Conservation (phyloP, 2,329 filamentous ascomycete genomes). For the Botryotinia narcissicola region DNA sequence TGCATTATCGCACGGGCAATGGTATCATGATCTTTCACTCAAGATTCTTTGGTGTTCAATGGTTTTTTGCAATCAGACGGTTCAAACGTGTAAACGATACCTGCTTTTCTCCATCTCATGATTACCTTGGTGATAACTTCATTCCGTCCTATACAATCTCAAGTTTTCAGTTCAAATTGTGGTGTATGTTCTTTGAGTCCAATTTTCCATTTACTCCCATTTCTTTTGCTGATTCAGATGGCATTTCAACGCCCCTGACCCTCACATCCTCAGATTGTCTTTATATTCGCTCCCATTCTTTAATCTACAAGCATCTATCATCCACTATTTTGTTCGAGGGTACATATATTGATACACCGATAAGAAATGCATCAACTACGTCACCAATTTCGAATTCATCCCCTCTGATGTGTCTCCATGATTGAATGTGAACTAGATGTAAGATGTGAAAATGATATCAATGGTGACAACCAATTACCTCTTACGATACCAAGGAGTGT, state of each 20-base stretch:
- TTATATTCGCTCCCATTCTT: background rate
- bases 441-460: background rate
- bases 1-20: constrained; percentile 39
- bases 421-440: background rate
- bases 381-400: background rate
- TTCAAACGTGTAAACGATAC: constrained; percentile 19
- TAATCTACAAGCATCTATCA: background rate
- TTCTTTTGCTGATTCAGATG: background rate
- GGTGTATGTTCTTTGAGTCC: background rate
- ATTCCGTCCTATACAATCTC: background rate
- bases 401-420: background rate
- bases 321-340: background rate
- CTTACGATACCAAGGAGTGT: too few species aligned
- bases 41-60: constrained; percentile 23
- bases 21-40: constrained; percentile 38
- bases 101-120: constrained; percentile 9
- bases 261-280: background rate
- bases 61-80: constrained; percentile 21
- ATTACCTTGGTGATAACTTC: background rate
- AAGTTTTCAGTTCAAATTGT: background rate
- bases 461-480: background rate
- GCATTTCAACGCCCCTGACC: background rate
- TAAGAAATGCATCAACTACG: background rate
- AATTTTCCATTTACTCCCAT: background rate
- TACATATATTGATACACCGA: background rate